phyloP scores from a whole-genome alignment of 257 asterid genomes.

The Agastache rugosa region DNA sequence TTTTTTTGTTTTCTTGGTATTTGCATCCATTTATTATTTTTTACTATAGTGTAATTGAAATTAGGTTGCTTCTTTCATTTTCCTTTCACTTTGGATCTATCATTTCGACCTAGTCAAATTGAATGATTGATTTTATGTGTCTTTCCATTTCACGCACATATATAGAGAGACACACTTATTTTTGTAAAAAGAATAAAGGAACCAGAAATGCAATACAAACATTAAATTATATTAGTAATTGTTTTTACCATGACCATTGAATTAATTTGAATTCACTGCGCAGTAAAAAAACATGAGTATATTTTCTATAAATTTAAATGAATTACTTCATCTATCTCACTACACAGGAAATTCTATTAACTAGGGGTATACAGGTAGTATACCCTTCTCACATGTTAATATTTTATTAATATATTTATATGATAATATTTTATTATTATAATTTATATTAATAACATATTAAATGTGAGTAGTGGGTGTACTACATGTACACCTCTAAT shows the following conservation, averaged over 20 bases:
- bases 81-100: constrained; percentile 55
- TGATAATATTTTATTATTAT: too few relatives aligned
- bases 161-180: background rate
- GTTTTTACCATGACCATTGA: background rate
- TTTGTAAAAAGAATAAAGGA: background rate
- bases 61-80: constrained; percentile 35
- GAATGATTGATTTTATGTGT: constrained; percentile 62
- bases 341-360: too few relatives aligned
- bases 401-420: too few relatives aligned
- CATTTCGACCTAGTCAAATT: constrained; percentile 46
- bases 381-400: too few relatives aligned
- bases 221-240: background rate
- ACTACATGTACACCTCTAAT: too few relatives aligned
- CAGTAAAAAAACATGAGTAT: background rate
- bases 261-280: background rate
- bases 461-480: too few relatives aligned
- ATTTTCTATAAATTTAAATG: too few relatives aligned
- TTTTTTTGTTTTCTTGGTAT: background rate
- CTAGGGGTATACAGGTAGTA: too few relatives aligned
- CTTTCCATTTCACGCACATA: constrained; percentile 22
- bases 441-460: too few relatives aligned
- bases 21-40: background rate
- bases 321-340: too few relatives aligned
- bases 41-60: background rate
- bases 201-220: background rate